These are phyloP conservation scores for Crithidia thermophila DNA, from an alignment of 208 protist species.

Conservation along the genomic window DNA sequence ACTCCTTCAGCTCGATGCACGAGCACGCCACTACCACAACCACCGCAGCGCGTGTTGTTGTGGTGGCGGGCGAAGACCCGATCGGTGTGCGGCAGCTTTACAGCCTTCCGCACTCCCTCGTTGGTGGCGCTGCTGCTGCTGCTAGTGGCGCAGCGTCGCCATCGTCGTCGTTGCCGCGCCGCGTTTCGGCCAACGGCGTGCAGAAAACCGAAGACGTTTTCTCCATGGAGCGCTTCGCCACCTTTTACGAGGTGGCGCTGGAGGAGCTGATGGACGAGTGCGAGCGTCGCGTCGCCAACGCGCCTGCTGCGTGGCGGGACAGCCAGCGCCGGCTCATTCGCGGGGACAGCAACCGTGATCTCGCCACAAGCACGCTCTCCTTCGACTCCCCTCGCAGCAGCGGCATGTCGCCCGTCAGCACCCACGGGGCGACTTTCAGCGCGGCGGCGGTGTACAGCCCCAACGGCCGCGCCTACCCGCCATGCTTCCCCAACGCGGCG, in stretches of 20 bases:
- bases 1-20: too few species aligned
- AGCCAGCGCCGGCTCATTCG: constrained; percentile 32
- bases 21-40: too few species aligned
- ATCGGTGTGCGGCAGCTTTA: constrained; percentile 34
- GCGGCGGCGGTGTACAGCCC: neutral
- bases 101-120: constrained; percentile 21
- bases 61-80: constrained; percentile 23
- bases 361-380: constrained; percentile 38
- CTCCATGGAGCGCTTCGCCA: constrained; percentile 55
- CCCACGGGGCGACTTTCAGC: constrained; percentile 6
- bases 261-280: constrained; percentile 76
- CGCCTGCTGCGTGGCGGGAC: constrained; percentile 28
- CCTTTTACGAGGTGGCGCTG: constrained; percentile 77
- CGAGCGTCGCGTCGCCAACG: constrained; percentile 65
- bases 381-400: constrained; percentile 52
- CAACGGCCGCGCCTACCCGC: constrained; percentile 8
- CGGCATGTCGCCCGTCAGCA: constrained; percentile 12
- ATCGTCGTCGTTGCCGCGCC: neutral
- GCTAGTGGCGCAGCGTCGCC: neutral
- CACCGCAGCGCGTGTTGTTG: too few species aligned
- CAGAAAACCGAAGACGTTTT: too few species aligned
- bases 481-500: constrained; percentile 3
- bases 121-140: neutral
- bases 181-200: too few species aligned
- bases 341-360: constrained; percentile 29